These are phyloP conservation scores for Trichocladium uniseriatum DNA, from an alignment of 495 filamentous ascomycete genomes.

Conservation along the genomic window DNA sequence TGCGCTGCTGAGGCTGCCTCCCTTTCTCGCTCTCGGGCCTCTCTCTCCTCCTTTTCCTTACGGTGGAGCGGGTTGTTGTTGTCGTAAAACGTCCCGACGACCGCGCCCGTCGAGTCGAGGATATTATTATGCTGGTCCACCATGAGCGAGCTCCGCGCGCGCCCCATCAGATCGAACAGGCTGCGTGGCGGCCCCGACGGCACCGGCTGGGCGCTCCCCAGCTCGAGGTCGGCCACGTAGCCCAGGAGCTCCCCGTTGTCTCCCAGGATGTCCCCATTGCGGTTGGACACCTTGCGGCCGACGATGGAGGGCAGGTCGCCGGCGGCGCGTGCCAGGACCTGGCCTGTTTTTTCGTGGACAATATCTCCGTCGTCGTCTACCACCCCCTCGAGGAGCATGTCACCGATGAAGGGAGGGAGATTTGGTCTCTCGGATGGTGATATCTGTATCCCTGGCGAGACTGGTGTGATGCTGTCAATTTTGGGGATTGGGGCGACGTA, in stretches of 20 bases:
- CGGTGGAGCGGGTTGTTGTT: conserved; percentile 28
- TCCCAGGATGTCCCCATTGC: conserved; percentile 35
- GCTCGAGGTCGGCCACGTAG: conserved; percentile 38
- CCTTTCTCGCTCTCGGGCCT: neutral
- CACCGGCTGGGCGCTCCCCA: conserved; percentile 5
- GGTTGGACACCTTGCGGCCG: conserved; percentile 33
- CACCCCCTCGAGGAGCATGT: conserved; percentile 61
- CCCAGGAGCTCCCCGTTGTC: conserved; percentile 38
- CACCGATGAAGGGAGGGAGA: conserved; percentile 31
- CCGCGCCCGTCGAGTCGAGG: conserved; percentile 31
- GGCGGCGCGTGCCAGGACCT: conserved; percentile 36
- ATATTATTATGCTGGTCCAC: conserved; percentile 41
- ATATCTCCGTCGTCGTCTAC: conserved; percentile 65
- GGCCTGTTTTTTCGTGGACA: conserved; percentile 49
- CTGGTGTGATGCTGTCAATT: conserved; percentile 18
- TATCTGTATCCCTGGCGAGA: conserved; percentile 16
- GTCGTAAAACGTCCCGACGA: conserved; percentile 38
- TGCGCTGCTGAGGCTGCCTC: neutral
- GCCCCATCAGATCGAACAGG: conserved; percentile 30
- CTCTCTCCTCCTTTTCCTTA: conserved; percentile 17
- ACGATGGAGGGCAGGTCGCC: conserved; percentile 42
- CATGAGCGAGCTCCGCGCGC: conserved; percentile 29
- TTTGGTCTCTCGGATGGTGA: conserved; percentile 13
- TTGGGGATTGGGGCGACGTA: conserved; percentile 27
- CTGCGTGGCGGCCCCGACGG: conserved; percentile 15